Conservation (phyloP, 2,329 filamentous ascomycete genomes). For the Cordyceps militaris region DNA sequence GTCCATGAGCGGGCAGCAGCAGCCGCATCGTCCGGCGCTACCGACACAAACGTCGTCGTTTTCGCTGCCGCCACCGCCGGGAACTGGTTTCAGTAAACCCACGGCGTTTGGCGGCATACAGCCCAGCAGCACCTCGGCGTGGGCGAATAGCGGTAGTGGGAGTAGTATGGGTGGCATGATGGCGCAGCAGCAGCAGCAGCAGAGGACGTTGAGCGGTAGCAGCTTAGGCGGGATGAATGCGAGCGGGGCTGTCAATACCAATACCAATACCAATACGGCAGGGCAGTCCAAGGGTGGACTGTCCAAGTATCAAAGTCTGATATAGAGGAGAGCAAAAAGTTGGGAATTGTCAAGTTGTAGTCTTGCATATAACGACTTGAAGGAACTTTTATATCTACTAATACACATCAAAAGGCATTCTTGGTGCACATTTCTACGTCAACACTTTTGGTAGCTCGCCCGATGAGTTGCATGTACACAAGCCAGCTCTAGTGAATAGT, state of each 20-base stretch:
- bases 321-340: slow-evolving; percentile 33
- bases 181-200: slow-evolving; percentile 17
- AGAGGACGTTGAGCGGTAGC: slow-evolving; percentile 13
- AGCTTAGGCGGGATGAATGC: slow-evolving; percentile 21
- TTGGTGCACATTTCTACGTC: no score
- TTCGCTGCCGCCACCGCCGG: slow-evolving; percentile 50
- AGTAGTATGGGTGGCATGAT: slow-evolving; percentile 17
- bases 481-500: no score
- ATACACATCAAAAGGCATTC: no score
- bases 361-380: neutral
- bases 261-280: slow-evolving; percentile 17
- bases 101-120: slow-evolving; percentile 17
- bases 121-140: slow-evolving; percentile 6
- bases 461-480: no score
- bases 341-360: neutral
- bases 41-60: slow-evolving; percentile 38
- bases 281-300: slow-evolving; percentile 44
- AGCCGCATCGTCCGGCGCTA: slow-evolving; percentile 25
- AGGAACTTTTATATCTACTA: no score
- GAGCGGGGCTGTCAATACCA: slow-evolving; percentile 19
- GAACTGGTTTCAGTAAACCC: slow-evolving; percentile 17
- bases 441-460: no score
- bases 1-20: slow-evolving; percentile 38
- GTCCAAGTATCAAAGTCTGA: slow-evolving; percentile 61
- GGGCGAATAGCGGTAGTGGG: slow-evolving; percentile 17